Conservation (phyloP, 2,329 filamentous ascomycete species). For the Ophiostoma perfectum region DNA sequence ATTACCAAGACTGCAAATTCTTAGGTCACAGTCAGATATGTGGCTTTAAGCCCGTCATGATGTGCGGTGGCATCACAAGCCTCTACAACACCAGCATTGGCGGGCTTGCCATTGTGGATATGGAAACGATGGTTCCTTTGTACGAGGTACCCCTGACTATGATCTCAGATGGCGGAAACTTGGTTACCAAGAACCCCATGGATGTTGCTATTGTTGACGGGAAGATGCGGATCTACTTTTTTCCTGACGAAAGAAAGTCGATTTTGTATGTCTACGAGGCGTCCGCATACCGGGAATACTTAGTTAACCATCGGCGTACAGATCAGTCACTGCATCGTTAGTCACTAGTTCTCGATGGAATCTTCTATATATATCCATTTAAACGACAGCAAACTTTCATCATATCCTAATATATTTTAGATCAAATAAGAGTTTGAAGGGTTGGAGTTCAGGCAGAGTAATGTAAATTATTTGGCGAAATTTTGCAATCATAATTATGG, state of each 20-base stretch:
- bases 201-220: background rate
- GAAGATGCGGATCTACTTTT: background rate
- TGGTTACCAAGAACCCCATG: background rate
- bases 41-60: background rate
- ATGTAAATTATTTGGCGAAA: background rate
- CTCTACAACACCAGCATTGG: background rate
- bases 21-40: background rate
- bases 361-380: no score
- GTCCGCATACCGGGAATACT: background rate
- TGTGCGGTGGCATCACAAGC: background rate
- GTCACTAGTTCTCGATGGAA: background rate
- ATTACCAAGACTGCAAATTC: background rate
- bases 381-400: no score
- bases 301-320: no score
- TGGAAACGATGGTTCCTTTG: background rate
- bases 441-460: no score
- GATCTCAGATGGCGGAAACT: background rate
- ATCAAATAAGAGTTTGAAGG: no score
- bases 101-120: background rate
- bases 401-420: no score
- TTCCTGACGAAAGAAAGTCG: background rate
- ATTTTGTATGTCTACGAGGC: background rate
- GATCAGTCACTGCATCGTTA: background rate
- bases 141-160: background rate
- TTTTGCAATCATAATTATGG: no score